These are phyloP conservation scores for Talaromyces wortmannii DNA, from an alignment of 495 filamentous ascomycete genomes.

Conservation along the genomic window DNA sequence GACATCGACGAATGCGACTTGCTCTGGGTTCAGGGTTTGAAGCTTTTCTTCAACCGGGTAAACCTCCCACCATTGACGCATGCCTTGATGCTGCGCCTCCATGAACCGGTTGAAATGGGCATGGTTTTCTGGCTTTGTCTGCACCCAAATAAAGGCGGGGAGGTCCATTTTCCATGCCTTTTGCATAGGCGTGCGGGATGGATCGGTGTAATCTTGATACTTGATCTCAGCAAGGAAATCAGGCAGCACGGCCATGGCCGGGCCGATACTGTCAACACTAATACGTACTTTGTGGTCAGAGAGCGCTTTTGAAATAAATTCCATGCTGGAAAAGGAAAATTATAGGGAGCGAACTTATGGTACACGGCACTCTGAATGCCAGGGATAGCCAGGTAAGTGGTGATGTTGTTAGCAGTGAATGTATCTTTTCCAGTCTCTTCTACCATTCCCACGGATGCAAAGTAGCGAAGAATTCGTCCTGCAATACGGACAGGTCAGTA, in stretches of 20 bases:
- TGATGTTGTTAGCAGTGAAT: slow-evolving; percentile 9
- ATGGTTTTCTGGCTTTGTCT: slow-evolving; percentile 28
- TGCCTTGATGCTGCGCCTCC: slow-evolving; percentile 14
- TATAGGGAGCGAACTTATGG: neutral
- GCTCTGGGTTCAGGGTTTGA: slow-evolving; percentile 4
- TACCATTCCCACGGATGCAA: slow-evolving; percentile 5
- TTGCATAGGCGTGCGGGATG: slow-evolving; percentile 26
- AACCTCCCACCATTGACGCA: slow-evolving; percentile 23
- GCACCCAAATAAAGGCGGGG: slow-evolving; percentile 29
- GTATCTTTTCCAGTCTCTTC: slow-evolving; percentile 5
- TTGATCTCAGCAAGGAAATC: slow-evolving; percentile 27
- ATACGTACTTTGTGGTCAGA: neutral
- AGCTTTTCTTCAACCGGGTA: slow-evolving; percentile 12
- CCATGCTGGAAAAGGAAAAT: neutral
- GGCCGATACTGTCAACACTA: slow-evolving; percentile 25
- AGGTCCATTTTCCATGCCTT: slow-evolving; percentile 31
- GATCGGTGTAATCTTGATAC: slow-evolving; percentile 28
- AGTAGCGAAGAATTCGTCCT: slow-evolving; percentile 8
- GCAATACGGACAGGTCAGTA: neutral
- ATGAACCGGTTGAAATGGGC: slow-evolving; percentile 28
- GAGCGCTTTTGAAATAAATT: neutral
- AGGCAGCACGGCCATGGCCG: slow-evolving; percentile 20
- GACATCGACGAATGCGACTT: slow-evolving; percentile 37
- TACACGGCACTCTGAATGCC: slow-evolving; percentile 1
- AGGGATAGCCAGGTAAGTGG: slow-evolving; percentile 5